Evolutionary conservation across 768 basidiomycete genomes (phyloP), one percentile per base, ranked within the genome.

Genomic region (Xerocomus spinulosus): DNA sequence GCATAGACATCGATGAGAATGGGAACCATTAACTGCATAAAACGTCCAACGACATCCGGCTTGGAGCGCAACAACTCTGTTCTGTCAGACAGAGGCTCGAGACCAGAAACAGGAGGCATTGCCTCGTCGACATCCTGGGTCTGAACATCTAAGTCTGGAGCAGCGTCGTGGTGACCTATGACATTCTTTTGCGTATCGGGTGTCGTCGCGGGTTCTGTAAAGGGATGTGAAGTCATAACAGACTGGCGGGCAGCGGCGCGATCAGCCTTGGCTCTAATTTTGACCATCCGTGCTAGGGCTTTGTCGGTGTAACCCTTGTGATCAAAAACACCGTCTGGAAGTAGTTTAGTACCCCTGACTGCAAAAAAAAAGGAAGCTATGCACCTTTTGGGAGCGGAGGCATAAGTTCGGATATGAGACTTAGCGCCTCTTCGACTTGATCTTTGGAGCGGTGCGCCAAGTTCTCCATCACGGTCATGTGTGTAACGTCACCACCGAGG

Each of bases 401-500:
- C 68, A 99, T 79, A 13, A 99, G 71, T 64, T 99, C 96, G 20
- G 88, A 87, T 28, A 95, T 74, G 32, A 98, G 77, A 52, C 85
- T 85, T 30, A 99, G 72, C 0, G 90, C 84, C 68, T 99, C 96
- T 68, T 97, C 94, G 5, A 98, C 82, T 64, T 97, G 94, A 50
- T 99, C 96, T 69, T 98, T 98, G 4, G 96, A 89, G 24, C 93
- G 78, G 66, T 97, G 93, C 1, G 92, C 92, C 37, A 99, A 72
- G 65, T 95, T 98, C 70, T 98, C 91, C 84, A 97, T 91, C 23
- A 99, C 92, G 7, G 92, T 87, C 91, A 98, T 93, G 63, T 97
- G 94, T 15, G 91, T 92, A 4, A 94, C 70, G 24, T 92, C 90
- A 37, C 90, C 91, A 24, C 89, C 88, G 1, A 93, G 69, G 10